These are phyloP conservation scores for Rhodotorula sp. DNA, from an alignment of 1,284 basidiomycete genomes.

Conservation along the genomic window DNA sequence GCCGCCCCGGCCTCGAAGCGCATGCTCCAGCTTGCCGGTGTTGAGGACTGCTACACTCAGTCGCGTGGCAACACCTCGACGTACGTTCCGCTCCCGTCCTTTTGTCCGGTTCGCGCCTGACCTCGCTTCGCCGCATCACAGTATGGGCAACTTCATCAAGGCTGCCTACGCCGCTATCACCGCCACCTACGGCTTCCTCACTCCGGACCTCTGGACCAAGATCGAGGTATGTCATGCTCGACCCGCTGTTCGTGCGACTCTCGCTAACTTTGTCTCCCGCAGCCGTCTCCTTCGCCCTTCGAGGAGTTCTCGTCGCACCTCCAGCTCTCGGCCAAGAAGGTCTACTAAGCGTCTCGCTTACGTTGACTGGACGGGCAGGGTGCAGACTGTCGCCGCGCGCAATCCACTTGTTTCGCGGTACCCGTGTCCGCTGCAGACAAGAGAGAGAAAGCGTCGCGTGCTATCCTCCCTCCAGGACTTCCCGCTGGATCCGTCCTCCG, in stretches of 20 bases:
- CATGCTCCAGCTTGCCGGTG: constrained; percentile 94
- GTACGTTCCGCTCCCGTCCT: constrained; percentile 48
- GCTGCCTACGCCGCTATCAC: constrained; percentile 97
- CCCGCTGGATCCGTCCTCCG: no score
- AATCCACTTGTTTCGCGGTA: constrained; percentile 1
- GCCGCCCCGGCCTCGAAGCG: constrained; percentile 97
- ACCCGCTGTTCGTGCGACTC: no score
- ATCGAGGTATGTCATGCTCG: constrained; percentile 78
- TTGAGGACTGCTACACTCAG: constrained; percentile 91
- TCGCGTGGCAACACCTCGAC: constrained; percentile 97
- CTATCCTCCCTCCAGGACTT: no score
- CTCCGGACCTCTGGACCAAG: constrained; percentile 95
- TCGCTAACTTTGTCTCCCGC: not conserved
- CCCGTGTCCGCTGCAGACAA: no score
- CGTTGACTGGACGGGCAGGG: not conserved
- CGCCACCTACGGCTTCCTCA: constrained; percentile 96
- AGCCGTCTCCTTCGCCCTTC: constrained; percentile 60
- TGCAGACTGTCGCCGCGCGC: not conserved
- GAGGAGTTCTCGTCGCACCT: constrained; percentile 92
- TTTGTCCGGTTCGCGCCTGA: not conserved
- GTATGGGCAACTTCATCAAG: constrained; percentile 86
- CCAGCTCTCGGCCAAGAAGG: constrained; percentile 77
- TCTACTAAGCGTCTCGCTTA: constrained; percentile 25
- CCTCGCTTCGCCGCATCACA: not conserved
- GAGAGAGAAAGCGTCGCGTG: no score